Evolutionary conservation across 768 basidiomycete species (phyloP).

Genomic region (Hypsizygus marmoreus): DNA sequence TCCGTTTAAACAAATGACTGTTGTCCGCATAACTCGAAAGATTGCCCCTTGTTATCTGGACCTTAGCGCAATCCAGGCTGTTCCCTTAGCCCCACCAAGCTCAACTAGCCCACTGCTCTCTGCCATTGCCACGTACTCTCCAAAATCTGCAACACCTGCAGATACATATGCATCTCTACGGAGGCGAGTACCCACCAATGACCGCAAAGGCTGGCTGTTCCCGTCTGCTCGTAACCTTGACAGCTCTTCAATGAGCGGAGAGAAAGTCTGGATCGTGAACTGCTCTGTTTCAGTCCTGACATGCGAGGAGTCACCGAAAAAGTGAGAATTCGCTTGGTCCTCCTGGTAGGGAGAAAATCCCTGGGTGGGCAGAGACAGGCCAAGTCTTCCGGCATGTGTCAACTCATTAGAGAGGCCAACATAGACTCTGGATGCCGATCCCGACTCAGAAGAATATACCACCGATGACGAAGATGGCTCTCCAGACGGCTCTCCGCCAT

Average conservation of each 20-base stretch:
- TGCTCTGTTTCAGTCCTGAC: too few species aligned
- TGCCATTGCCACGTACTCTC: conserved; percentile 32
- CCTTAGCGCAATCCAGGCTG: conserved; percentile 27
- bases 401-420: not conserved
- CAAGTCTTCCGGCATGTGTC: too few species aligned
- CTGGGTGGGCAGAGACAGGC: too few species aligned
- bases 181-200: conserved; percentile 5
- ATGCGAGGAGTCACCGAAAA: too few species aligned
- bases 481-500: too few species aligned
- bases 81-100: conserved; percentile 27
- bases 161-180: conserved; percentile 23
- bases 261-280: not conserved
- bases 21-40: too few species aligned
- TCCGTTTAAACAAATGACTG: too few species aligned
- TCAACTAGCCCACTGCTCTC: conserved; percentile 27
- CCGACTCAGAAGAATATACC: too few species aligned
- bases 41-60: not conserved
- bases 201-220: conserved; percentile 3
- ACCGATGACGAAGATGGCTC: too few species aligned
- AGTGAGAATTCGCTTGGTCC: too few species aligned
- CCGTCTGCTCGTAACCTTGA: not conserved
- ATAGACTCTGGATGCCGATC: not conserved
- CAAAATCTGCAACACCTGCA: conserved; percentile 33
- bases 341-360: too few species aligned
- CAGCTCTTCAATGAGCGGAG: not conserved